These are phyloP conservation scores for Berberis thunbergii DNA, from an alignment of 164 flowering plant species.

Conservation along the genomic window DNA sequence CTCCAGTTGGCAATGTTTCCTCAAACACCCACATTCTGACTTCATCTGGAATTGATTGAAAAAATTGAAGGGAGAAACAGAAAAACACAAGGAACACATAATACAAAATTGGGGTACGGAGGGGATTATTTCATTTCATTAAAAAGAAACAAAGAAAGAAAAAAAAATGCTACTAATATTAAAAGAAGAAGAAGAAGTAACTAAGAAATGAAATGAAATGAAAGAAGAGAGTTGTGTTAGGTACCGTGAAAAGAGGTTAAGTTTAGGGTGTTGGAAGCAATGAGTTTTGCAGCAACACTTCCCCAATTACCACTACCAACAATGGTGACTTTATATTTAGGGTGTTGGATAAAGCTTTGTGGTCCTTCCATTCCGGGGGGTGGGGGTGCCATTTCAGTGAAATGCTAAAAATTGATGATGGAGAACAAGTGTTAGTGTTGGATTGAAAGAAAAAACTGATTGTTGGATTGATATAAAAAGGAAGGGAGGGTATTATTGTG, in stretches of 20 bases:
- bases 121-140: background rate
- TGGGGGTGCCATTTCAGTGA: too few species aligned
- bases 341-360: background rate
- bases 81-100: background rate
- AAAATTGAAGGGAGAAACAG: background rate
- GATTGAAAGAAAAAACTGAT: too few species aligned
- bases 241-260: constrained; percentile 62
- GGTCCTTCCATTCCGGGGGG: too few species aligned
- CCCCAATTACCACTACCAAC: constrained; percentile 98
- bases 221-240: background rate
- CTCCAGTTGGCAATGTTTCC: constrained; percentile 73
- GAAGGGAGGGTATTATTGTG: too few species aligned
- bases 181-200: background rate
- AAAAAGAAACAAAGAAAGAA: background rate
- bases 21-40: constrained; percentile 98
- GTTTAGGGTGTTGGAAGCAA: constrained; percentile 74
- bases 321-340: constrained; percentile 50
- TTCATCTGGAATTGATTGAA: constrained; percentile 49
- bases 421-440: too few species aligned
- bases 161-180: background rate
- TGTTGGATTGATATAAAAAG: too few species aligned
- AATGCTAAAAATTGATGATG: too few species aligned
- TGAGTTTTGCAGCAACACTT: constrained; percentile 88
- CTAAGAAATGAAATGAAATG: background rate
- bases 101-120: background rate